These are phyloP conservation scores for Mollisiaceae sp. DNA, from an alignment of 2,329 filamentous ascomycete genomes.

Conservation along the genomic window DNA sequence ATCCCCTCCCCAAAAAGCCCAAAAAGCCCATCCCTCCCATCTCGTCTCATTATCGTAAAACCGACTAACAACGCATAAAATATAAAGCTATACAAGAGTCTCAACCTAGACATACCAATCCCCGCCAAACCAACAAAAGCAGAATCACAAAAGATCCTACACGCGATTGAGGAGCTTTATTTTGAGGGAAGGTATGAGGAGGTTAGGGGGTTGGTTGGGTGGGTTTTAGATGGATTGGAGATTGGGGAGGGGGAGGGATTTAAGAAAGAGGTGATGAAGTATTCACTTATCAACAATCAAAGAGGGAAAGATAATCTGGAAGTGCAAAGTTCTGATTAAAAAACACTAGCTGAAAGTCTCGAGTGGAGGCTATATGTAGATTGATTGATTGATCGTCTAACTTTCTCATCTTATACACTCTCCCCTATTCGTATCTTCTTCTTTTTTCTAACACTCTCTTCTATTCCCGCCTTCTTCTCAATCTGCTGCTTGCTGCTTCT, in stretches of 20 bases:
- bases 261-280: too few relatives aligned
- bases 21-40: too few relatives aligned
- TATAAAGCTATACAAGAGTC: conserved; percentile 36
- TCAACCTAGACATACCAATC: too few relatives aligned
- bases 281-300: too few relatives aligned
- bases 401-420: conserved; percentile 7
- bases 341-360: not conserved
- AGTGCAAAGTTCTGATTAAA: not conserved
- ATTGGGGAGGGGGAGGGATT: conserved; percentile 33
- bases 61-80: not conserved
- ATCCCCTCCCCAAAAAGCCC: too few relatives aligned
- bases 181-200: conserved; percentile 40
- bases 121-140: conserved; percentile 39
- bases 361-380: conserved; percentile 6
- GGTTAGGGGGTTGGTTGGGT: conserved; percentile 29
- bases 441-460: not conserved
- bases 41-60: too few relatives aligned
- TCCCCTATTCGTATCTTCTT: not conserved
- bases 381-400: conserved; percentile 5
- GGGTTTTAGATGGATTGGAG: conserved; percentile 33
- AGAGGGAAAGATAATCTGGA: too few relatives aligned
- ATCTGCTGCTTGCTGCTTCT: not conserved
- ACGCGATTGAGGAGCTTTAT: conserved; percentile 44
- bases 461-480: not conserved
- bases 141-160: conserved; percentile 39